Conservation (phyloP, 2,329 filamentous ascomycete species). For the Penicillium frequentans region DNA sequence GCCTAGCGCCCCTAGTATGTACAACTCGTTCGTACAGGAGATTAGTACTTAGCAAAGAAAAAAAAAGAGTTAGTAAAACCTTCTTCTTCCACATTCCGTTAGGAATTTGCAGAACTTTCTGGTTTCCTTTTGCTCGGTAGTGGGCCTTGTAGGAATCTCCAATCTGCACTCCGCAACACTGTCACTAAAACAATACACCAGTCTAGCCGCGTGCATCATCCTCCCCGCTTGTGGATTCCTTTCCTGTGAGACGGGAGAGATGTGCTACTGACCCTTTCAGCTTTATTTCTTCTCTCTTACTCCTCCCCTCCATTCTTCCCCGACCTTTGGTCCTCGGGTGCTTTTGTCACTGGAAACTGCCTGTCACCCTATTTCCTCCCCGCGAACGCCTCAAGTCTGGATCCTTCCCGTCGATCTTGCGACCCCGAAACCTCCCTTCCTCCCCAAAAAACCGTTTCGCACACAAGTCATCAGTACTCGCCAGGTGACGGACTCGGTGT, state of each 20-base stretch:
- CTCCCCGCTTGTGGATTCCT: conserved; percentile 13
- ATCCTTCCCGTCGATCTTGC: background rate
- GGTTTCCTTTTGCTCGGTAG: no score
- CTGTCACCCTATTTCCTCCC: background rate
- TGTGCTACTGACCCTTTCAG: conserved; percentile 13
- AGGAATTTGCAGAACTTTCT: background rate
- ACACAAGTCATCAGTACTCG: background rate
- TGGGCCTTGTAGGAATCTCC: background rate
- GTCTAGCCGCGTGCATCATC: background rate
- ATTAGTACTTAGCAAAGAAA: background rate
- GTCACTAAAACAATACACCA: background rate
- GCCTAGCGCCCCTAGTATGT: conserved; percentile 5
- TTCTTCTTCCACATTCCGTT: background rate
- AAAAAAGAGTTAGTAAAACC: background rate
- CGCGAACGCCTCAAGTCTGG: background rate
- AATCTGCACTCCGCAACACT: background rate
- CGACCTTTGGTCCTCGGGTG: background rate
- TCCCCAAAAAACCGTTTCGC: background rate
- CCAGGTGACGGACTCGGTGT: background rate
- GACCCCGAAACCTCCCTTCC: background rate
- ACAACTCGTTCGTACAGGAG: background rate
- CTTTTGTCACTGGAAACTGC: background rate
- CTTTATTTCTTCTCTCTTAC: conserved; percentile 2
- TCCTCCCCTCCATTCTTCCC: background rate
- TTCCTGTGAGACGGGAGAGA: conserved; percentile 20